Evolutionary conservation across 768 basidiomycete genomes (phyloP), one percentile per base, ranked within the genome.

Genomic region (Mycena chlorophos): DNA sequence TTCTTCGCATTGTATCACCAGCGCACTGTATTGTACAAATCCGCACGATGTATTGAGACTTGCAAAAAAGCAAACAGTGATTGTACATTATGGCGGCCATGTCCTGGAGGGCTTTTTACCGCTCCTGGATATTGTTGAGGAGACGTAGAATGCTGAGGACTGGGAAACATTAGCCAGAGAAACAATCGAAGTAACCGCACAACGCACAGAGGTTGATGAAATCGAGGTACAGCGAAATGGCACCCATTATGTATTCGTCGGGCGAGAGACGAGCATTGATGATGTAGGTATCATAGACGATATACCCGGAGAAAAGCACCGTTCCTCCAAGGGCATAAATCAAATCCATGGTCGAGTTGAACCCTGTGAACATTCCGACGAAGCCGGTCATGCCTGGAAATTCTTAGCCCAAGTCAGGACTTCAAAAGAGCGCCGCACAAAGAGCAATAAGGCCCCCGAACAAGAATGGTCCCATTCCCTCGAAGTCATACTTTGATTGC

Each of bases 401-500:
- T 53, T 14, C 49, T 27, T 13, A 23, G 45, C 45, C 25, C 34
- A n/a, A 17, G 38, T 1, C 30, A 42, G 14, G 43, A 52, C 23
- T 20, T 19, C 54, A 55, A 23, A 1, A 6, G 29, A 30, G 37
- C 23, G 19, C 68, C 84, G 23, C 72, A 91, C 89, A 52, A 48
- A 96, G 73, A 5, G 92, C 94, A 58, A 94, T 75, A 52, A 97
- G 78, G 46, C 84, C 88, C 17, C 83, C 91, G 62, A 94, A 95
- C 26, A 98, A 79, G 83, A 88, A 96, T 1, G 95, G 91, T 0
- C 86, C 94, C 76, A 97, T 83, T 51, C 90, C 90, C 13, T 87
- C 88, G 73, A 99, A 98, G 75, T 98, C 95, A 72, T 93, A 97
- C 89, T 96, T 96, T 55, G 90, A 91, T 70, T 96, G 94, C 69